These are phyloP conservation scores for Phaeolepiota aurea DNA, from an alignment of 768 basidiomycete genomes.

Conservation along the genomic window DNA sequence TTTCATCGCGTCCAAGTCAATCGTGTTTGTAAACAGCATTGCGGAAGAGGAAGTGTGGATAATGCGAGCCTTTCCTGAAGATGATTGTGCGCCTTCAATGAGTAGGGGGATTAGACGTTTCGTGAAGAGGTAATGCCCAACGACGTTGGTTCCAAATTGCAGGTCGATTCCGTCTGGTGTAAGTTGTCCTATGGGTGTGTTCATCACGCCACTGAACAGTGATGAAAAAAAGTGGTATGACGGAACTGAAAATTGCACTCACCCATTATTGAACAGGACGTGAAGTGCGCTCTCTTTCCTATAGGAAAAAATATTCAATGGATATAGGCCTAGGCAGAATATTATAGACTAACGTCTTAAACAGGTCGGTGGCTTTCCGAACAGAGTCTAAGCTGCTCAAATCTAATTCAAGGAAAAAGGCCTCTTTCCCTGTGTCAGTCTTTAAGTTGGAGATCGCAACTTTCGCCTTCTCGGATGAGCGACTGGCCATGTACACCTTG, in stretches of 20 bases:
- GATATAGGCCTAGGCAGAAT: neutral
- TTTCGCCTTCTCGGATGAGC: slow-evolving; percentile 33
- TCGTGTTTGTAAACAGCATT: slow-evolving; percentile 5
- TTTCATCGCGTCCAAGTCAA: slow-evolving; percentile 32
- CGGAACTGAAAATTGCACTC: slow-evolving; percentile 4
- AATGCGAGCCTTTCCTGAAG: slow-evolving; percentile 25
- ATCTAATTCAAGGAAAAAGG: slow-evolving; percentile 33
- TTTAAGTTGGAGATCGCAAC: slow-evolving; percentile 47
- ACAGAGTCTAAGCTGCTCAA: slow-evolving; percentile 30
- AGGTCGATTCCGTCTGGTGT: slow-evolving; percentile 49
- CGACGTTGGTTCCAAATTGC: slow-evolving; percentile 45
- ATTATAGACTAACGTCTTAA: neutral
- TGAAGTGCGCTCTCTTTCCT: slow-evolving; percentile 35
- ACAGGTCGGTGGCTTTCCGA: slow-evolving; percentile 24
- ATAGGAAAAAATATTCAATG: neutral
- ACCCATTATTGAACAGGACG: slow-evolving; percentile 43
- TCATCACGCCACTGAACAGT: slow-evolving; percentile 36
- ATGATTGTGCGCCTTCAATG: slow-evolving; percentile 21
- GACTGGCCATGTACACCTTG: slow-evolving; percentile 54
- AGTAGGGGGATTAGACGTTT: slow-evolving; percentile 35
- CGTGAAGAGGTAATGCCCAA: slow-evolving; percentile 37
- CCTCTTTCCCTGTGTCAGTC: slow-evolving; percentile 36
- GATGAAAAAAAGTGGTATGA: slow-evolving; percentile 10
- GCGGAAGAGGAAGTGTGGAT: slow-evolving; percentile 30
- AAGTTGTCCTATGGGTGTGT: slow-evolving; percentile 28